These are phyloP conservation scores for Boletus vinaceobasis DNA, from an alignment of 768 basidiomycete species.

Conservation along the genomic window DNA sequence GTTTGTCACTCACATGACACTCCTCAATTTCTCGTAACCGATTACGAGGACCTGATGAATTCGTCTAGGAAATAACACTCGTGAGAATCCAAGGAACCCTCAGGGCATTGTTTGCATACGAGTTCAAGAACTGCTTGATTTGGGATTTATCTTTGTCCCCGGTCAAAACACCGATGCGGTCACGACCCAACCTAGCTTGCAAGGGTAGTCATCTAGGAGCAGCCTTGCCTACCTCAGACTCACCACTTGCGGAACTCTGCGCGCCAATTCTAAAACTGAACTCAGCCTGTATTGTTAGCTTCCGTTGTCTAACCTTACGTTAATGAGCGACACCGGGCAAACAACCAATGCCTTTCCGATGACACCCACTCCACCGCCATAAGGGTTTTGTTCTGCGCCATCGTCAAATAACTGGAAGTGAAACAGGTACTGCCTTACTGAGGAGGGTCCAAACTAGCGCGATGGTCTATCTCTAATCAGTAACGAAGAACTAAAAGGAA, in stretches of 20 bases:
- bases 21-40: constrained; percentile 88
- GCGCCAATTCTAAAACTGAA: constrained; percentile 76
- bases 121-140: constrained; percentile 71
- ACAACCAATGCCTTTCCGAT: constrained; percentile 87
- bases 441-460: constrained; percentile 90
- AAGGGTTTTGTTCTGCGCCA: constrained; percentile 76
- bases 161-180: constrained; percentile 54
- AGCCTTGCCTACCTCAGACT: constrained; percentile 25
- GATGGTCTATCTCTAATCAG: constrained; percentile 55
- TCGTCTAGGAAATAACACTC: constrained; percentile 40
- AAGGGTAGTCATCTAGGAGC: neutral
- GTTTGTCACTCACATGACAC: constrained; percentile 60
- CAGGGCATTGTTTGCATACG: constrained; percentile 41
- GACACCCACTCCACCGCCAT: constrained; percentile 48
- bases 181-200: constrained; percentile 48
- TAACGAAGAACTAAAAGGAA: neutral
- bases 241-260: constrained; percentile 95
- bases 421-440: constrained; percentile 48
- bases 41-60: constrained; percentile 87
- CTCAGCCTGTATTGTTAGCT: neutral
- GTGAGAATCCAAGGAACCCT: neutral
- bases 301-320: constrained; percentile 43
- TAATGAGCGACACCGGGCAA: constrained; percentile 88
- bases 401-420: neutral
- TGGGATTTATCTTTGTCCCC: constrained; percentile 55